Conservation (phyloP, 495 filamentous ascomycete species). For the Penicillium antarcticum region DNA sequence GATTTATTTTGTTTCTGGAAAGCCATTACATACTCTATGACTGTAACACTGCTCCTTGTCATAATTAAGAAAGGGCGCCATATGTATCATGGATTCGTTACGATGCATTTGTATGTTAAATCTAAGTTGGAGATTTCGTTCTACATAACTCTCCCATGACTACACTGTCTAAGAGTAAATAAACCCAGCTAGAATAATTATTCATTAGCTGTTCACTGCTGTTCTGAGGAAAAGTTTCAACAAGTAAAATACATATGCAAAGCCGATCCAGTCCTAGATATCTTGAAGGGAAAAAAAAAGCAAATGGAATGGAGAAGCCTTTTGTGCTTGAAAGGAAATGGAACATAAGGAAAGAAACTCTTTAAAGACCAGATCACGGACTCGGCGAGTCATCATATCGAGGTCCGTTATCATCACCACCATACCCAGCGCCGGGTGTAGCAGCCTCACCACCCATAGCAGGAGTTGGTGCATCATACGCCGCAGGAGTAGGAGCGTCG, state of each 20-base stretch:
- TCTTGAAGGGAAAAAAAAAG: constrained; percentile 1
- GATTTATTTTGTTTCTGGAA: background rate
- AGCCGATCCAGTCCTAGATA: constrained; percentile 15
- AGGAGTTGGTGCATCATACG: constrained; percentile 72
- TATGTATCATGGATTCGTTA: too few relatives aligned
- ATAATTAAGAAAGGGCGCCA: too few relatives aligned
- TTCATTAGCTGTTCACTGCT: constrained; percentile 14
- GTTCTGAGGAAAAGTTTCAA: constrained; percentile 19
- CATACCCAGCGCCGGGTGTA: constrained; percentile 69
- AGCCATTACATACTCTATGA: too few relatives aligned
- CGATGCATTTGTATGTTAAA: too few relatives aligned
- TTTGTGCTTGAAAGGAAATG: background rate
- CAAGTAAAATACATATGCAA: constrained; percentile 28
- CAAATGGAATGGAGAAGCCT: constrained; percentile 1
- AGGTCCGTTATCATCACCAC: constrained; percentile 56
- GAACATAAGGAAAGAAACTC: background rate
- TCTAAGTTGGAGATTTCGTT: too few relatives aligned
- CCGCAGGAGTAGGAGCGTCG: constrained; percentile 59
- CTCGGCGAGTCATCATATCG: constrained; percentile 56
- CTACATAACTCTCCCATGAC: too few relatives aligned
- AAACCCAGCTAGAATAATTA: background rate
- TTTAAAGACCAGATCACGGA: constrained; percentile 25
- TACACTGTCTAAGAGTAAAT: too few relatives aligned
- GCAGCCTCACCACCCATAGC: constrained; percentile 66
- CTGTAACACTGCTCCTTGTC: too few relatives aligned